Base-by-base conservation (phyloP, 352 stramenopile genomes). In the Globisporangium barbulae region DNA sequence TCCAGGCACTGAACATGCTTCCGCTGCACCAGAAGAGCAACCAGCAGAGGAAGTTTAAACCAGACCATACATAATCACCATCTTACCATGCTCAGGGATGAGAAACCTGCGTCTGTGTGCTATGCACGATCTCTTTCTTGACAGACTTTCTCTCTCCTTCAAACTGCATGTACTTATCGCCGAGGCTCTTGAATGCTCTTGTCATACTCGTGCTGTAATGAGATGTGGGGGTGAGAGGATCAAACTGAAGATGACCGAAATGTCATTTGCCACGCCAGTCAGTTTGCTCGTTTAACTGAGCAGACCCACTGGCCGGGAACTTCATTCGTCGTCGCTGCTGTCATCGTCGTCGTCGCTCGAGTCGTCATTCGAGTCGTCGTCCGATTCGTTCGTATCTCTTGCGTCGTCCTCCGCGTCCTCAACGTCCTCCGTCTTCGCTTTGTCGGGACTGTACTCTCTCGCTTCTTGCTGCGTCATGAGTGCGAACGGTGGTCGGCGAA, bases 391-490 rank as follows among this genome's bases (percentile, higher is more conserved):
- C 25, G 30, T 67, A 31, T 68, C 68, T 22, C 67, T 65, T 28
- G 78, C 64, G 22, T 70, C 66, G 31, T 63, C 63, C 22, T 75
- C 73, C 22, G 65, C 66, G 39, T 69, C 71, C 8, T 59, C 39
- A 9, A 59, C 1, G 2, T 59, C 49, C 17, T 60, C 44, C 2
- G 47, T 7, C 28, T 62, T 62, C 25, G 74, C 60, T 9, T 72
- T 82, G 60, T 82, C 82, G 4, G 75, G 76, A 17, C 76, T 79
- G 73, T 89, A 79, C 59, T 85, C 86, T 3, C 63, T 73, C 19
- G 78, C 75, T 21, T 91, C 79, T 65, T 91, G 81, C 44, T 86
- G 79, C 10, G 83, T 89, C 85, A 94, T 91, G n/a, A 94, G 69
- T 12, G 85, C 83, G 70, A 91, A 91, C 33, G 85, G 85, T 48